Conservation (phyloP, 192 early-diverging fungal genomes). For the Kappamyces sp. region DNA sequence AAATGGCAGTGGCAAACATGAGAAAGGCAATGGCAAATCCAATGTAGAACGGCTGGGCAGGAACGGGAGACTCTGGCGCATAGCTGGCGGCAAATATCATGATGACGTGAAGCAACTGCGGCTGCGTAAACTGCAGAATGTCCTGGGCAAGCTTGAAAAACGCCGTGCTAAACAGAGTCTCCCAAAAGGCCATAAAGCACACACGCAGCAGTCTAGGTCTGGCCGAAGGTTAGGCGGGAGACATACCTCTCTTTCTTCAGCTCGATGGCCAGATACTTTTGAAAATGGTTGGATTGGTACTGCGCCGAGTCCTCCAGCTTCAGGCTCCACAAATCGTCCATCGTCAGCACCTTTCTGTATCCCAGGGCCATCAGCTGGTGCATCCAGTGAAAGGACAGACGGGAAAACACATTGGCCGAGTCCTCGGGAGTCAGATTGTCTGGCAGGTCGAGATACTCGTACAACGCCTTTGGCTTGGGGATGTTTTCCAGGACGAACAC, state of each 20-base stretch:
- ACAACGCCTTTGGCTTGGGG: slow-evolving; percentile 29
- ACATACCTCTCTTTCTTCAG: slow-evolving; percentile 41
- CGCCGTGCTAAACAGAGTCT: slow-evolving; percentile 63
- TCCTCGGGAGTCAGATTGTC: slow-evolving; percentile 57
- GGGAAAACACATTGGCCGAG: slow-evolving; percentile 75
- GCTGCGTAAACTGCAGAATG: slow-evolving; percentile 69
- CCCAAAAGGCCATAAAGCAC: slow-evolving; percentile 43
- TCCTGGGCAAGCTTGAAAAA: slow-evolving; percentile 77
- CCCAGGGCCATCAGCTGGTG: slow-evolving; percentile 77
- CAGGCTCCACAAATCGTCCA: slow-evolving; percentile 72
- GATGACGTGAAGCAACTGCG: slow-evolving; percentile 68
- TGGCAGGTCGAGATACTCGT: slow-evolving; percentile 33
- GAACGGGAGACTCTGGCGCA: slow-evolving; percentile 16
- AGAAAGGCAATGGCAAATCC: slow-evolving; percentile 74
- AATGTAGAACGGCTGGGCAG: slow-evolving; percentile 51
- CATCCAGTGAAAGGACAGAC: slow-evolving; percentile 87
- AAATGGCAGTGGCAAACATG: slow-evolving; percentile 70
- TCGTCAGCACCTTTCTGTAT: slow-evolving; percentile 61
- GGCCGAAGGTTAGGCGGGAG: slow-evolving; percentile 55
- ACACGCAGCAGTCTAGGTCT: slow-evolving; percentile 49
- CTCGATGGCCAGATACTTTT: slow-evolving; percentile 65
- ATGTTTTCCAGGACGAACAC: slow-evolving; percentile 42
- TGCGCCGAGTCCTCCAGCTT: slow-evolving; percentile 51
- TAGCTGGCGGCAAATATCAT: slow-evolving; percentile 44
- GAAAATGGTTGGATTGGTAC: slow-evolving; percentile 58